Percentiles rank a stretch among this genome's conserved stretches.
Evolutionary conservation across 805 yeast species (phyloP).

Genomic region (Blastobotrys americana): DNA sequence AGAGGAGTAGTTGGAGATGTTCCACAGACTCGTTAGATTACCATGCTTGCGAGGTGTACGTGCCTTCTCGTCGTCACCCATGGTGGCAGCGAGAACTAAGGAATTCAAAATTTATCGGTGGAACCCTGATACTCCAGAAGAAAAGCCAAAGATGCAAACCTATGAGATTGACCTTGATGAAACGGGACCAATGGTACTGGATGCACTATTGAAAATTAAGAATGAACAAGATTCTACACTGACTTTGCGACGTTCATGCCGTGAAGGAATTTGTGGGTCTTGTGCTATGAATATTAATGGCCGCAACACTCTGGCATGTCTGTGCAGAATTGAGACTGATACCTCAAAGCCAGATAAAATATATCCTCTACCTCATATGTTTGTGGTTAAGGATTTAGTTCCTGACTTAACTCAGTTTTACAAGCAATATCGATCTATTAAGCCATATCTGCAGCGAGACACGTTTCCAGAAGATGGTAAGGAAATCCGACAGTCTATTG

Average conservation of each 20-base stretch:
- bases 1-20: too few relatives aligned
- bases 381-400: slow-evolving; percentile 91
- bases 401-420: slow-evolving; percentile 97
- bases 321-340: slow-evolving; percentile 87
- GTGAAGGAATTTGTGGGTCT: slow-evolving; percentile 99
- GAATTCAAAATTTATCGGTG: slow-evolving; percentile 92
- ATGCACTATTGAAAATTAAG: slow-evolving; percentile 88
- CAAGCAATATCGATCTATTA: slow-evolving; percentile 96
- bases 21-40: neutral
- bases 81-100: slow-evolving; percentile 59
- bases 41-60: slow-evolving; percentile 2
- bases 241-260: slow-evolving; percentile 96
- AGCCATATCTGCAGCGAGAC: slow-evolving; percentile 89
- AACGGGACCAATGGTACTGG: slow-evolving; percentile 97
- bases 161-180: slow-evolving; percentile 80
- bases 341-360: slow-evolving; percentile 68
- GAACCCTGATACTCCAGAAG: slow-evolving; percentile 95
- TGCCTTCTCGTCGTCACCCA: slow-evolving; percentile 14
- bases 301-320: slow-evolving; percentile 91
- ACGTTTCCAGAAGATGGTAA: slow-evolving; percentile 78
- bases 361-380: slow-evolving; percentile 98
- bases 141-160: slow-evolving; percentile 77
- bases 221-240: slow-evolving; percentile 94
- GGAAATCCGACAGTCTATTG: slow-evolving; percentile 85
- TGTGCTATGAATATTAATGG: slow-evolving; percentile 99